Base-by-base conservation (phyloP, 306 rosid genomes). In the Malus domestica region DNA sequence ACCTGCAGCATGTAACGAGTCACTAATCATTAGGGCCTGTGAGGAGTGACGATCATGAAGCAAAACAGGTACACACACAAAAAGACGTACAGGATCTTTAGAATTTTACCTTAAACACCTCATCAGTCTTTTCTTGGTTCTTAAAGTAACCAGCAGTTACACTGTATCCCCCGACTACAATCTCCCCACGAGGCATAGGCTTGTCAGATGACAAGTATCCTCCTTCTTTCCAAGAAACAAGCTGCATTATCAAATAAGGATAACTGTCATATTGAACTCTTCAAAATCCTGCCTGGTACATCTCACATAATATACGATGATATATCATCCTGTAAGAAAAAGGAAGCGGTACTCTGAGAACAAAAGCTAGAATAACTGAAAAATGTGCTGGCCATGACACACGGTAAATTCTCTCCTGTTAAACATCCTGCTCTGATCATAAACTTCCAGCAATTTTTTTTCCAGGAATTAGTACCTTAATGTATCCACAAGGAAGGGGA, bases 151-250 rank as follows among this genome's bases (percentile, higher is more conserved):
- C 98, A 74, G 92, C 95, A 73, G 97, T 86, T 61, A 92, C 87
- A 54, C 89, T 86, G 78, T 74, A 81, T 69, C 98, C 97, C 57
- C 97, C 98, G 33, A 92, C 74, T 33, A 92, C 88, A 81, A 94
- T 83, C 92, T 92, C 98, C 71, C 97, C 98, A 78, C 91, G 83
- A 38, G 98, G 96, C 97, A 92, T 89, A 79, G 98, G 98, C 85
- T 85, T 89, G 88, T 94, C 97, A 13, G 97, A 81, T 8, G 93
- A 67, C 81, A 23, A 67, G 76, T 94, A 94, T 49, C 97, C 95
- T 71, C 98, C 97, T 80, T 87, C 90, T 85, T 92, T 89, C 98
- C 98, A 94, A 78, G 98, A 89, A 73, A 94, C 85, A 84, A 92
- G 98, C 98, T 92, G 88, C 46, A 85, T 74, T 67, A 74, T 52